phyloP scores from a whole-genome alignment of 192 early-diverging fungal genomes.

The Pilaira anomala region DNA sequence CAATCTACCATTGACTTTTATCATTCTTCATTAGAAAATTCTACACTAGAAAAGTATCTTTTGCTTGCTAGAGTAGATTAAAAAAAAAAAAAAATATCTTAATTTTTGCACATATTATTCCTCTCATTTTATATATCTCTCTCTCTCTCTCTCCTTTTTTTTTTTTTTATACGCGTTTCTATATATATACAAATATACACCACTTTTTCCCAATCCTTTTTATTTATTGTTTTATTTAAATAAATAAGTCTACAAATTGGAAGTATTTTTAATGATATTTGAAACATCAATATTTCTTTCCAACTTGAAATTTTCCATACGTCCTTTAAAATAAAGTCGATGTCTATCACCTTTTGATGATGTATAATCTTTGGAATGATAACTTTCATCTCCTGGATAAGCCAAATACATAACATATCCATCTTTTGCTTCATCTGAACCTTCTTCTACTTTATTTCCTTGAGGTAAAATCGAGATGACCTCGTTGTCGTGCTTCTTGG shows the following conservation, averaged over 20 bases:
- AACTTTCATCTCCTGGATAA: slow-evolving; percentile 31
- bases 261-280: slow-evolving; percentile 4
- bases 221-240: background rate
- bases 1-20: too few species aligned
- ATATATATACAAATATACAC: too few species aligned
- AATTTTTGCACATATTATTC: too few species aligned
- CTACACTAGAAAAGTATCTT: too few species aligned
- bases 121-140: too few species aligned
- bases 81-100: too few species aligned
- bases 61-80: too few species aligned
- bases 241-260: slow-evolving; percentile 13
- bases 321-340: slow-evolving; percentile 19
- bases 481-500: background rate
- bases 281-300: slow-evolving; percentile 16
- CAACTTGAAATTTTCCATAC: slow-evolving; percentile 16
- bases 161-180: too few species aligned
- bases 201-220: too few species aligned
- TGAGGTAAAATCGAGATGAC: slow-evolving; percentile 24
- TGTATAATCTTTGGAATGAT: background rate
- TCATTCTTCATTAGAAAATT: too few species aligned
- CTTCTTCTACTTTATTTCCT: background rate
- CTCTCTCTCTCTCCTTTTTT: too few species aligned
- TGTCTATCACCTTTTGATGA: slow-evolving; percentile 12
- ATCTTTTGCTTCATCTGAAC: background rate
- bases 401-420: slow-evolving; percentile 20